These are phyloP conservation scores for Trichoderma simmonsii DNA, from an alignment of 2,329 filamentous ascomycete genomes.

Conservation along the genomic window DNA sequence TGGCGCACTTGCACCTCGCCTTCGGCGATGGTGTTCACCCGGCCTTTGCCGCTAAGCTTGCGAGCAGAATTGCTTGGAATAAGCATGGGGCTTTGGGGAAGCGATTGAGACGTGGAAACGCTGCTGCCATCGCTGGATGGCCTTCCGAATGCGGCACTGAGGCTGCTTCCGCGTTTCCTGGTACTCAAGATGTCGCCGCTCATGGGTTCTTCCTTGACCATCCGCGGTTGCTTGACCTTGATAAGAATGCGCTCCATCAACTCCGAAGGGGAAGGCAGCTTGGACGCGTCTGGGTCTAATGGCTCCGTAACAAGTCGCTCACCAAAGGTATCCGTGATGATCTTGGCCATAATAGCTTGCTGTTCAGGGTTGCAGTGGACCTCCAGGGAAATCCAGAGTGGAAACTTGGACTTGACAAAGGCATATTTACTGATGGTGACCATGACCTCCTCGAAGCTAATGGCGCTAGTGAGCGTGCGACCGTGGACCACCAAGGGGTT, in stretches of 20 bases:
- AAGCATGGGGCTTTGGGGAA: slow-evolving; percentile 54
- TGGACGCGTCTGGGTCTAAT: slow-evolving; percentile 56
- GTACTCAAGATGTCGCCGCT: slow-evolving; percentile 34
- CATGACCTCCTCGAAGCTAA: slow-evolving; percentile 89
- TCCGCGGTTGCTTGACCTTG: slow-evolving; percentile 82
- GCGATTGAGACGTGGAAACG: slow-evolving; percentile 47
- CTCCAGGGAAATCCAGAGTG: slow-evolving; percentile 91
- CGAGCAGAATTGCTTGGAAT: slow-evolving; percentile 47
- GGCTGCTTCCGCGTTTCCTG: slow-evolving; percentile 62
- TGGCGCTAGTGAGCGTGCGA: slow-evolving; percentile 80
- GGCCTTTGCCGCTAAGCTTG: slow-evolving; percentile 49
- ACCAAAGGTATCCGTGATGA: slow-evolving; percentile 82
- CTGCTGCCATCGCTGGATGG: slow-evolving; percentile 58
- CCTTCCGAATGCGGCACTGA: slow-evolving; percentile 64
- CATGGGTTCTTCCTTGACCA: slow-evolving; percentile 38
- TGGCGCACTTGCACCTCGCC: slow-evolving; percentile 53
- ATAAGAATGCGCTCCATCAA: slow-evolving; percentile 80
- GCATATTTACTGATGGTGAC: slow-evolving; percentile 92
- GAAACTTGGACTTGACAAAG: slow-evolving; percentile 81
- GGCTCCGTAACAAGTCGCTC: slow-evolving; percentile 75
- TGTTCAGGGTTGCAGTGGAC: slow-evolving; percentile 85
- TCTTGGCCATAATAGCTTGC: slow-evolving; percentile 83
- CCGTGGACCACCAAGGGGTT: slow-evolving; percentile 90
- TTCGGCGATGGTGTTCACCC: slow-evolving; percentile 56
- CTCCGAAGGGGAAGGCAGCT: slow-evolving; percentile 81